Conservation (phyloP, 208 protist genomes). For the Leishmania martiniquensis region DNA sequence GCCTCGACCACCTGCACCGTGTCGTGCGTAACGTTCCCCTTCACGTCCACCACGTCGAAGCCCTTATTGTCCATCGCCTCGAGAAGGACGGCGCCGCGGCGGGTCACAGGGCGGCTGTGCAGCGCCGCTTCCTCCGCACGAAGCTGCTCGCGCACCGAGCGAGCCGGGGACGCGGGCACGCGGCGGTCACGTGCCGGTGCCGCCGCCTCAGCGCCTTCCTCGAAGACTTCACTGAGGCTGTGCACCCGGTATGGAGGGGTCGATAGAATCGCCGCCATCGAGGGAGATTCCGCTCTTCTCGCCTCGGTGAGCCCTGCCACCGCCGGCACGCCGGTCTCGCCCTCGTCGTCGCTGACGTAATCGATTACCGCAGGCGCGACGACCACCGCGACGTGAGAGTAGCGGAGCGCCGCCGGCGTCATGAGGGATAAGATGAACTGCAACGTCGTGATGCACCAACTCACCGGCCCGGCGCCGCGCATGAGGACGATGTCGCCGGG, state of each 20-base stretch:
- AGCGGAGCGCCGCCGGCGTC: conserved; percentile 56
- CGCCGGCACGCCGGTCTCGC: background rate
- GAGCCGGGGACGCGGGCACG: background rate
- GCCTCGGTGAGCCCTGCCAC: background rate
- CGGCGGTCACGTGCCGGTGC: background rate
- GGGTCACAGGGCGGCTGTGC: conserved; percentile 23
- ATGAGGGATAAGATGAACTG: conserved; percentile 55
- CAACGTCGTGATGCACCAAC: conserved; percentile 54
- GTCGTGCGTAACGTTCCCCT: conserved; percentile 52
- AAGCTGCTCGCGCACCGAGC: conserved; percentile 37
- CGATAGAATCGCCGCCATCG: background rate
- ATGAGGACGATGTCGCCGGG: conserved; percentile 82
- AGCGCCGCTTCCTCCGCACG: conserved; percentile 30
- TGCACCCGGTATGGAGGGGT: conserved; percentile 15
- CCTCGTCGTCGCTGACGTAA: conserved; percentile 19
- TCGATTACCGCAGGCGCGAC: conserved; percentile 61
- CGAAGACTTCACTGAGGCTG: conserved; percentile 14
- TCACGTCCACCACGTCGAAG: conserved; percentile 54
- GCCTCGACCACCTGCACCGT: conserved; percentile 72
- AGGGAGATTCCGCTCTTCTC: background rate
- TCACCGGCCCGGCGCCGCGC: conserved; percentile 58
- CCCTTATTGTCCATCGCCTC: conserved; percentile 84
- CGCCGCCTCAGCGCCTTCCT: background rate
- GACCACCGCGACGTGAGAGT: conserved; percentile 88
- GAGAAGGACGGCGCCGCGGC: conserved; percentile 64